Evolutionary conservation across 2,329 filamentous ascomycete genomes (phyloP).

Genomic region (Tympanopsis confertula): DNA sequence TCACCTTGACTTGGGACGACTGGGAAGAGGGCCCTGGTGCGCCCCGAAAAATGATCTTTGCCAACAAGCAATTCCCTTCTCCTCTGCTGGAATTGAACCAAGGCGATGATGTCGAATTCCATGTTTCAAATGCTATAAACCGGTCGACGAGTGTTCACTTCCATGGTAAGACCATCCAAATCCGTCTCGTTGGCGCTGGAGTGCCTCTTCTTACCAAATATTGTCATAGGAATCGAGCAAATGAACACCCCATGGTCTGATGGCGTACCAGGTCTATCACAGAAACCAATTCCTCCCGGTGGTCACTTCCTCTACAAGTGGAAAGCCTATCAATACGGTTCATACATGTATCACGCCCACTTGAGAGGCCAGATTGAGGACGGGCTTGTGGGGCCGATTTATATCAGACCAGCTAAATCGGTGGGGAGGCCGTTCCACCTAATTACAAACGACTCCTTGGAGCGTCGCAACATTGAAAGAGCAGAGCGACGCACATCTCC

Average conservation of each 20-base stretch:
- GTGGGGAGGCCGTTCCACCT: conserved; percentile 4
- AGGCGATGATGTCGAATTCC: conserved; percentile 14
- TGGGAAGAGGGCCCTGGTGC: conserved; percentile 8
- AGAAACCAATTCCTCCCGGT: conserved; percentile 26
- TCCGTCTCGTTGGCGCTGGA: no score
- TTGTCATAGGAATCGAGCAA: conserved; percentile 8
- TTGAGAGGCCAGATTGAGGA: conserved; percentile 13
- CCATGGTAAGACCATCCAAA: conserved; percentile 21
- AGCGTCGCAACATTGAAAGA: conserved; percentile 2
- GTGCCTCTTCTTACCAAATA: no score
- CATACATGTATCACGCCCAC: conserved; percentile 23
- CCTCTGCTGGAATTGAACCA: conserved; percentile 19
- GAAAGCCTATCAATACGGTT: conserved; percentile 22
- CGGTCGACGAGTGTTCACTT: conserved; percentile 24
- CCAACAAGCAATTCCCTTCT: conserved; percentile 11
- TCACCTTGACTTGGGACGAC: conserved; percentile 7
- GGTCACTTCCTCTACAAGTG: conserved; percentile 22
- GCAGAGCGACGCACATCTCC: conserved; percentile 4
- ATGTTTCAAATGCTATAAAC: conserved; percentile 18
- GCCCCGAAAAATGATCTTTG: conserved; percentile 8
- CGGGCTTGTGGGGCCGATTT: conserved; percentile 13
- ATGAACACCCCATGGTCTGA: conserved; percentile 20
- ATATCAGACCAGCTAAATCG: conserved; percentile 8
- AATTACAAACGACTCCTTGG: conserved; percentile 5
- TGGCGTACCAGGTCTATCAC: conserved; percentile 24